Evolutionary conservation across 2,329 filamentous ascomycete species (phyloP), one percentile per base, ranked within the genome.

Genomic region (Aschersonia sp.): DNA sequence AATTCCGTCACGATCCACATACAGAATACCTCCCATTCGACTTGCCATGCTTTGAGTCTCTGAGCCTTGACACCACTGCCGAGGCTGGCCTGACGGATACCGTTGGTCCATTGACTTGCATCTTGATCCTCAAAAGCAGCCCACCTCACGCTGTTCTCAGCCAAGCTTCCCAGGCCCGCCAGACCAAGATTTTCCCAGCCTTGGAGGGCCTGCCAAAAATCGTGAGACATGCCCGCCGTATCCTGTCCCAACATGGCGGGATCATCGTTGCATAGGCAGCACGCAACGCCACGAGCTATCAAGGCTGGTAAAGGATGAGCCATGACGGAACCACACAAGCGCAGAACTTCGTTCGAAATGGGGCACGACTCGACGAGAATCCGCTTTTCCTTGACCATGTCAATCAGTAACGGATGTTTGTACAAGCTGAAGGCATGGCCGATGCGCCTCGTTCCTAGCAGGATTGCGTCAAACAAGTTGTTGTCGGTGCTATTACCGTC

Each of bases 131-230:
- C 88, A 56, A 89, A 94, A 29, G 83, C 84, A 6, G 88, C 84
- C 87, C 88, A 97, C 41, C 86, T 76, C 43, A 97, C 80, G 54
- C 87, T 94, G 60, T 95, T 97, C 72, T 97, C 89, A 0, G 89
- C 91, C 56, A 98, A 72, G 49, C 82, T 85, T 0, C 85, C 91
- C 47, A 97, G 67, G 0, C 89, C 91, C 9, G 86, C 88, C 2
- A 97, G 72, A 0, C 89, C 92, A 10, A 96, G 75, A 59, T 94
- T 95, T 50, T 94, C 84, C 78, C 89, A 92, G 0, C 86, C 89
- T 64, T 95, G 89, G 28, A 96, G 69, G 1, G 85, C 84, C 64
- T 94, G 88, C 50, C 88, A 96, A 65, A 94, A 95, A 65, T 96
- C 89, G 64, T 94, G 86, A 2, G 85, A 91, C 74, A 92, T 82